Conservation (phyloP, 306 rosid species). For the Cyclanthera cordifolia region DNA sequence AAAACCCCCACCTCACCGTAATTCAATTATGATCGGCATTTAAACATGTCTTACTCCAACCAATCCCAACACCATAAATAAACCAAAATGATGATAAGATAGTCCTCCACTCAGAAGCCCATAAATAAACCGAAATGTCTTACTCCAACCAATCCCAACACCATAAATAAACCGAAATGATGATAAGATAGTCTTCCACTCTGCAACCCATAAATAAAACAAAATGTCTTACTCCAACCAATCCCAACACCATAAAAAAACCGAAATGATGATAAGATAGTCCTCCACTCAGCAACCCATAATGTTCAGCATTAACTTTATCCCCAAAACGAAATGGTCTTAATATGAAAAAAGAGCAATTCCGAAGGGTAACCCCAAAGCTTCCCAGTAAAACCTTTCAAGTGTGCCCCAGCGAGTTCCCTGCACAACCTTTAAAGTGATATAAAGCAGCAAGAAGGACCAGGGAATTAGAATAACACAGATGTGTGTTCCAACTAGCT, state of each 20-base stretch:
- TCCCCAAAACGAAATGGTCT: conserved; percentile 36
- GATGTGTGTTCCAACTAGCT: neutral
- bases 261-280: conserved; percentile 25
- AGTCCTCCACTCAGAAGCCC: too few species aligned
- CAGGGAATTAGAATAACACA: too few species aligned
- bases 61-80: conserved; percentile 7
- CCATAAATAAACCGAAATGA: conserved; percentile 8
- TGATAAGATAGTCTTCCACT: too few species aligned
- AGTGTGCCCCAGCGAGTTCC: neutral
- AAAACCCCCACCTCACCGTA: conserved; percentile 1
- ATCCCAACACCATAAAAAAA: conserved; percentile 8
- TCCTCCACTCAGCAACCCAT: conserved; percentile 26
- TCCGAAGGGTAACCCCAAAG: conserved; percentile 2
- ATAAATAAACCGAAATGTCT: too few species aligned
- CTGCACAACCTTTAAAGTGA: neutral
- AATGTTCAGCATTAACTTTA: conserved; percentile 29
- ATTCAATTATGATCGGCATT: conserved; percentile 11
- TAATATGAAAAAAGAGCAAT: conserved; percentile 26
- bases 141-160: conserved; percentile 17
- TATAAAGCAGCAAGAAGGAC: neutral
- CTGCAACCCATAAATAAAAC: too few species aligned
- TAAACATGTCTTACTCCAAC: conserved; percentile 18
- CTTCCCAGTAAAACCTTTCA: too few species aligned
- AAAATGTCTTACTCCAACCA: conserved; percentile 20
- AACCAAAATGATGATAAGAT: too few species aligned